Base-by-base conservation (phyloP, 2,329 filamentous ascomycete species). In the Aspergillus aculeatus region DNA sequence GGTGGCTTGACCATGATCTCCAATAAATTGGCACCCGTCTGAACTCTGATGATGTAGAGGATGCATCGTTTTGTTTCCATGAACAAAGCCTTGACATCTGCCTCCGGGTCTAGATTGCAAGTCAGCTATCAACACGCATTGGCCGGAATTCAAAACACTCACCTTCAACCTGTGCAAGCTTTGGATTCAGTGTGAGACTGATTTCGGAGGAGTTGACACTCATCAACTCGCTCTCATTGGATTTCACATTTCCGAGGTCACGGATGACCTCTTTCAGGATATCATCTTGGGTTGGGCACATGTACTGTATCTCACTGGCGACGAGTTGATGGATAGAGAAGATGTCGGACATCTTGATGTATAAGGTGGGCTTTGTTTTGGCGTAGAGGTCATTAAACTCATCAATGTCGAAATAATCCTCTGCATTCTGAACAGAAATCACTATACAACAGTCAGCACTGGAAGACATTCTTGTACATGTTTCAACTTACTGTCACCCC, bases 11-110 rank as follows among this genome's bases (percentile, higher is more conserved):
- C 89, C 67, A 99, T 86, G 63, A 99, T 96, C 63, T 98, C 93
- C 75, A 98, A 87, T n/a, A 99, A 84, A 69, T 94, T 96, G 54
- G 88, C 81, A 9, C 95, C 95, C 2, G 91, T 92, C 76, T 99
- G 96, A 38, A 99, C 90, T 60, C 95, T 90, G 72, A 99, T 98
- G 74, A 99, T 98, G 77, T 98, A 99, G 63, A 99, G 81, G 47
- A 98, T 90, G 72, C 95, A 96, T 69, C 95, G 88, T 80, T 99
- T 99, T 2, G 95, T 98, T 78, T 98, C 95, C 87, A 97, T 98
- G 75, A 97, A 97, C 3, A 99, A 83, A 1, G 92, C 84, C 78
- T 98, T 97, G 64, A 95, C 83, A 61, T 95, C 90, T 4, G 93
- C 92, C 71, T 98, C 94, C 4, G 95, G 94, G 72, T 99, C 95